A percentile compares a stretch with the other conserved stretches of the same genome.
These are phyloP conservation scores for Colletotrichum limetticola DNA, from an alignment of 2,329 filamentous ascomycete genomes.

Conservation along the genomic window DNA sequence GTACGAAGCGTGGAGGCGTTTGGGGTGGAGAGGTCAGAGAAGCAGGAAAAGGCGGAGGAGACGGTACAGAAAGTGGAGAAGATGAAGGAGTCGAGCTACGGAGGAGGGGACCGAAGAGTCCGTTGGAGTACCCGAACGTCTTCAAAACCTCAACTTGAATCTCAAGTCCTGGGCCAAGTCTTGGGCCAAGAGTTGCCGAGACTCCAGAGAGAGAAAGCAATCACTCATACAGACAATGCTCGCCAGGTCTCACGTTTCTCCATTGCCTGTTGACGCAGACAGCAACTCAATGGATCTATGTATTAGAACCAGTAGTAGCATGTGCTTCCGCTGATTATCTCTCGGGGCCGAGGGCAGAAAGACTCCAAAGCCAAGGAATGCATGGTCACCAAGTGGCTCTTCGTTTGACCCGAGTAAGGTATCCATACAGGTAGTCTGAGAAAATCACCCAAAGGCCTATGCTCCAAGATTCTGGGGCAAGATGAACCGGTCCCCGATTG, in stretches of 20 bases:
- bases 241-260: no score
- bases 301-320: background rate
- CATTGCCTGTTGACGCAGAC: background rate
- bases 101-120: background rate
- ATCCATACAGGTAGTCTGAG: background rate
- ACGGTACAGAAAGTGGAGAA: background rate
- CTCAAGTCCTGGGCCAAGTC: background rate
- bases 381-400: background rate
- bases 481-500: background rate
- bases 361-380: background rate
- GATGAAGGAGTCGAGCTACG: background rate
- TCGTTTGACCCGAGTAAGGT: background rate
- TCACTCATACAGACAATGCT: no score
- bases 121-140: background rate
- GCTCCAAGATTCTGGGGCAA: background rate
- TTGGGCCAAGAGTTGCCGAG: no score
- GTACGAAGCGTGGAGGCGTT: background rate
- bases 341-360: background rate
- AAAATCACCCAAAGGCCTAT: background rate
- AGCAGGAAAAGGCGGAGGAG: constrained; percentile 3
- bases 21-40: background rate
- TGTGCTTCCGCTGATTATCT: background rate
- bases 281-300: background rate
- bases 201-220: no score
- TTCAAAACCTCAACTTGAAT: background rate